Evolutionary conservation across 2,329 filamentous ascomycete species (phyloP).

Genomic region (Cercospora zeina): DNA sequence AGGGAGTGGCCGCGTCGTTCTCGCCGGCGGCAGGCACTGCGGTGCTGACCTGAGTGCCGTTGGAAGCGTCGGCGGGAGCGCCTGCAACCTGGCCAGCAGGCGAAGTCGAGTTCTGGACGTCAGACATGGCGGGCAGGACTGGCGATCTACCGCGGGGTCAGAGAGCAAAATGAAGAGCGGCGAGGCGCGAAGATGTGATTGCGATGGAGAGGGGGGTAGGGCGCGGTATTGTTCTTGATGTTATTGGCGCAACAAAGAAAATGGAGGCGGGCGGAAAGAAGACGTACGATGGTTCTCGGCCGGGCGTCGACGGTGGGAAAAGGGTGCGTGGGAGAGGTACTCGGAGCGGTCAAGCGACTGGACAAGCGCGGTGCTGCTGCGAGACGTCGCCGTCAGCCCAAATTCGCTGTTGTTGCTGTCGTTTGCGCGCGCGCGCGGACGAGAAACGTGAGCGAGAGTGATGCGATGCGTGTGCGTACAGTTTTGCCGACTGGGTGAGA

Average conservation of each 20-base stretch:
- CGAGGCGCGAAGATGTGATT: slow-evolving; percentile 2
- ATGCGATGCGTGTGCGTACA: slow-evolving; percentile 3
- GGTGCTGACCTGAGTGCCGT: slow-evolving; percentile 67
- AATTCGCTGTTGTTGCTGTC: slow-evolving; percentile 11
- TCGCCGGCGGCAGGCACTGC: slow-evolving; percentile 63
- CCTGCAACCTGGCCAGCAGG: slow-evolving; percentile 68
- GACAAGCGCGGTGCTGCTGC: slow-evolving; percentile 18
- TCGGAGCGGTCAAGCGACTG: slow-evolving; percentile 14
- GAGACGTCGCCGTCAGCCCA: slow-evolving; percentile 14
- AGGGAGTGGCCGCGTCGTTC: slow-evolving; percentile 68
- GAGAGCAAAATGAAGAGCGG: slow-evolving; percentile 11
- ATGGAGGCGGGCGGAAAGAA: not conserved
- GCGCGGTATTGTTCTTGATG: slow-evolving; percentile 18
- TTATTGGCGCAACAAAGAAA: slow-evolving; percentile 20
- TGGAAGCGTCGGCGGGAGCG: slow-evolving; percentile 65
- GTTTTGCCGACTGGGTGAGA: slow-evolving; percentile 31
- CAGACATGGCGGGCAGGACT: slow-evolving; percentile 40
- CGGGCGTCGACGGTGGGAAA: slow-evolving; percentile 5
- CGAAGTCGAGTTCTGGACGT: slow-evolving; percentile 50
- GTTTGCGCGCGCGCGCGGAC: not conserved
- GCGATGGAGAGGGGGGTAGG: slow-evolving; percentile 6
- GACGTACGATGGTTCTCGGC: slow-evolving; percentile 19
- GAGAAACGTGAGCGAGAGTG: not conserved
- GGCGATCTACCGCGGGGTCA: slow-evolving; percentile 19
- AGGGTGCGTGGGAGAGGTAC: slow-evolving; percentile 2